Evolutionary conservation across 169 alveolate species (phyloP).

Genomic region (Plasmodium vivax): DNA sequence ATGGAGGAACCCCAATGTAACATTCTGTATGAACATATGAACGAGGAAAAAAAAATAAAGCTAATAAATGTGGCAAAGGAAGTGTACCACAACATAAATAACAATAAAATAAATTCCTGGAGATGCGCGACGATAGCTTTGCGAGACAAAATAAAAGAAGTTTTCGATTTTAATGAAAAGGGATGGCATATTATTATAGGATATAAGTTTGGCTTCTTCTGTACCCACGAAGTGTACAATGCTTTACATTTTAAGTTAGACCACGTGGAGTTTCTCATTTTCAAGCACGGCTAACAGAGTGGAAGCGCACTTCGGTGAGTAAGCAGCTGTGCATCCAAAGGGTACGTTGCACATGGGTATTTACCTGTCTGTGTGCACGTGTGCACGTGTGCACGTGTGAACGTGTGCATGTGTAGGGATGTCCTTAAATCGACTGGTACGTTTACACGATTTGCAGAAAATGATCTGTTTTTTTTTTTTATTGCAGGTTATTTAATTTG

Average conservation of each 20-base stretch:
- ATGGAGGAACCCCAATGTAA: conserved; percentile 75
- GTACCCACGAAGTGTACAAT: conserved; percentile 70
- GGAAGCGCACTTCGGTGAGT: not conserved
- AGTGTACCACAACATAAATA: conserved; percentile 55
- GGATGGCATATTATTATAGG: conserved; percentile 75
- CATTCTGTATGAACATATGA: conserved; percentile 73
- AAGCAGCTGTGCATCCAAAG: not conserved
- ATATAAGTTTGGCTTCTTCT: conserved; percentile 63
- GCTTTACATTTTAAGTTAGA: conserved; percentile 74
- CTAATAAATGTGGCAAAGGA: conserved; percentile 62
- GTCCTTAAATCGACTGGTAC: not conserved
- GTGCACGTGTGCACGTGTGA: not conserved
- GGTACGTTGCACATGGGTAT: not conserved
- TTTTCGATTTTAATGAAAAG: conserved; percentile 65
- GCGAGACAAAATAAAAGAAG: conserved; percentile 66
- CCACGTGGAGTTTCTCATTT: conserved; percentile 58
- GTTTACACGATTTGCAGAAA: not conserved
- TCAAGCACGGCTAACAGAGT: conserved; percentile 58
- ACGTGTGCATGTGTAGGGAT: not conserved
- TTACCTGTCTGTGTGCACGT: not conserved
- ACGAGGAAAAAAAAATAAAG: conserved; percentile 52
- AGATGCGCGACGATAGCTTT: conserved; percentile 69
- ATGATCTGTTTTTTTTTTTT: not conserved
- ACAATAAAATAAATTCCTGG: conserved; percentile 74
- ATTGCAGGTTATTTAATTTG: not conserved